Conservation (phyloP, 2,329 filamentous ascomycete genomes). For the Fusarium oligoseptatum region DNA sequence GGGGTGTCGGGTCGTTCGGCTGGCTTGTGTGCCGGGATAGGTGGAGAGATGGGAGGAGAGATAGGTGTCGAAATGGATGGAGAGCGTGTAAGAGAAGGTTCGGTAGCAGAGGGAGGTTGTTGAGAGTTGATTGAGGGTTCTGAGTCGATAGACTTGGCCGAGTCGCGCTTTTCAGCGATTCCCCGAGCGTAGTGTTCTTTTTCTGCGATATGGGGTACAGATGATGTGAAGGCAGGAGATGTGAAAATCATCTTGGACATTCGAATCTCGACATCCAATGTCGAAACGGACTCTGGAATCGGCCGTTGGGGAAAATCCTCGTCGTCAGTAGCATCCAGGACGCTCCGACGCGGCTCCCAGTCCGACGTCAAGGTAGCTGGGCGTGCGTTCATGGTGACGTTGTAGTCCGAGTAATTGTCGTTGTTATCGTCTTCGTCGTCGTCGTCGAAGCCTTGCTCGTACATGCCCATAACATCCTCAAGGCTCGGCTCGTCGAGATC, state of each 20-base stretch:
- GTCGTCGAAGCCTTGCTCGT: constrained; percentile 71
- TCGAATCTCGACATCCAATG: constrained; percentile 55
- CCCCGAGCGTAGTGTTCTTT: constrained; percentile 47
- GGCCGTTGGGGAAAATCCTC: constrained; percentile 38
- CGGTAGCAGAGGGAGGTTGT: constrained; percentile 32
- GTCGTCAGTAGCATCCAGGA: constrained; percentile 28
- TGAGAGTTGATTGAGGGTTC: constrained; percentile 48
- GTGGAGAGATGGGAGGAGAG: constrained; percentile 34
- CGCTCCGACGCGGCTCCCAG: constrained; percentile 28
- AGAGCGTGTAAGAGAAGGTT: constrained; percentile 11
- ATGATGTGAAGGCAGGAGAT: constrained; percentile 55
- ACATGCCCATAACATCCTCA: constrained; percentile 79
- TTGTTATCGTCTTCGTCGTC: constrained; percentile 58
- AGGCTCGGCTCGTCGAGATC: constrained; percentile 71
- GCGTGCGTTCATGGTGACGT: constrained; percentile 25
- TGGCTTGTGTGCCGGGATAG: constrained; percentile 11
- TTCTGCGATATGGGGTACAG: constrained; percentile 55
- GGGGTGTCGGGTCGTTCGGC: constrained; percentile 33
- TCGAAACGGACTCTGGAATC: constrained; percentile 42
- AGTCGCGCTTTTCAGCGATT: constrained; percentile 61
- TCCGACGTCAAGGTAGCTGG: constrained; percentile 57
- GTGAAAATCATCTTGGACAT: constrained; percentile 58
- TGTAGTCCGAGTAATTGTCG: constrained; percentile 37
- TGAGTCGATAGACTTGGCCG: constrained; percentile 62
- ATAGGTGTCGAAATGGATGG: constrained; percentile 28